Evolutionary conservation across 106 monocot species (phyloP), one percentile per base, ranked within the genome.

Genomic region (Posidonia australis): DNA sequence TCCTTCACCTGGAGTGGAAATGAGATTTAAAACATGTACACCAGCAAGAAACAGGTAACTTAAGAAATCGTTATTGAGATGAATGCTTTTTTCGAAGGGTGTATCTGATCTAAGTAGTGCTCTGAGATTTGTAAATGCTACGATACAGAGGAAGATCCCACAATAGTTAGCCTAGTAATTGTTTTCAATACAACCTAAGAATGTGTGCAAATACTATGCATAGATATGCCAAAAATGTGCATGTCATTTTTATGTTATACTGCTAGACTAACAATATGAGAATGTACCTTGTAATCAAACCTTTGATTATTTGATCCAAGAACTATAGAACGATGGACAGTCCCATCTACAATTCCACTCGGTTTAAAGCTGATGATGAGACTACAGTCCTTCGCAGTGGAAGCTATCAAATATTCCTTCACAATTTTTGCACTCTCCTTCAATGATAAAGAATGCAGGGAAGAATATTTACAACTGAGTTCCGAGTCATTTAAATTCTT

Each of bases 371-470:
- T 80, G 53, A 96, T 70, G 80, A 96, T 86, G 27, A 90, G 72
- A 71, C 90, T 90, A 63, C 84, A 90, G 67, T 90, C 94, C 55
- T 96, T 96, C 52, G 90, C 86, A 53, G 90, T 90, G 14, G 86
- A 74, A 71, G 84, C 71, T 52, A 84, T 79, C 44, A 90, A 63
- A 76, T 74, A 90, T 16, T 82, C 76, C 64, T 72, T 69, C 20
- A 87, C 83, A 75, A 90, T 64, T 78, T 84, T 76, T 28, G 76
- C 43, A 25, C 82, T 84, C 67, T 79, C 65, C 41, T 87, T 76
- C 47, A 84, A 53, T 27, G 90, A 60, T 60, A 96, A 66, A 63
- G 78, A 76, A 77, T 90, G 94, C 44, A 96, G 52, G 1, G 49
- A 60, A 23, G 84, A 64, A 73, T 82, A 84, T 36, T 51, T 68